Conservation (phyloP, 1,284 basidiomycete species). For the Boletus calvinii region DNA sequence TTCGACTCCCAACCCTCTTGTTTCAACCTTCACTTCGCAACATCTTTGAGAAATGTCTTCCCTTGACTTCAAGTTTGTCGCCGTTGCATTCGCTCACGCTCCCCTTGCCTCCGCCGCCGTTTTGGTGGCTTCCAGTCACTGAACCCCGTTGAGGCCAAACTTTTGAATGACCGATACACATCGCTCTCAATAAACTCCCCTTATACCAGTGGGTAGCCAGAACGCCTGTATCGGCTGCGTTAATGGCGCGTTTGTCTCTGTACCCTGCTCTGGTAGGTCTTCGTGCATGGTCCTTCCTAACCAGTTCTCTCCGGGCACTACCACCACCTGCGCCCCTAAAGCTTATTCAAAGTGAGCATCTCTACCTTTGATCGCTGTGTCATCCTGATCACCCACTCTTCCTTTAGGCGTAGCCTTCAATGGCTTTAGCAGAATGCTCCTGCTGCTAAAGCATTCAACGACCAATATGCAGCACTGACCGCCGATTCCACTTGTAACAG, state of each 20-base stretch:
- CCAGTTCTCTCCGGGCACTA: slow-evolving; percentile 22
- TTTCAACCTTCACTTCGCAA: not conserved
- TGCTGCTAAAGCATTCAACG: slow-evolving; percentile 28
- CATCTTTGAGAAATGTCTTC: slow-evolving; percentile 25
- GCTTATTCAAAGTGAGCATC: no score
- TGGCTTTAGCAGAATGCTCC: slow-evolving; percentile 27
- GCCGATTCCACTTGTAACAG: slow-evolving; percentile 21
- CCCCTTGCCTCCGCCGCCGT: slow-evolving; percentile 20
- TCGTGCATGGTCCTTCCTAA: no score
- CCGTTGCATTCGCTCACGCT: slow-evolving; percentile 7
- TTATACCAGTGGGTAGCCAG: no score
- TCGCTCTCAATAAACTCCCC: no score
- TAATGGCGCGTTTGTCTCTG: no score
- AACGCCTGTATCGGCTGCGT: no score
- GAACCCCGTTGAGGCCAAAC: no score
- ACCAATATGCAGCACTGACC: slow-evolving; percentile 24
- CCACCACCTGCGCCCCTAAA: no score
- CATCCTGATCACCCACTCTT: not conserved
- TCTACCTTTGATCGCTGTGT: not conserved
- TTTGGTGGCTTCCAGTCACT: no score
- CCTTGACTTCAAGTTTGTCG: slow-evolving; percentile 13
- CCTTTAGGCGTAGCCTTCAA: slow-evolving; percentile 6
- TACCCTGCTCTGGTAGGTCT: no score
- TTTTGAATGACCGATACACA: no score
- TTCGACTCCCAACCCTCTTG: not conserved